Evolutionary conservation across 306 rosid genomes (phyloP).

Genomic region (Psophocarpus tetragonolobus): DNA sequence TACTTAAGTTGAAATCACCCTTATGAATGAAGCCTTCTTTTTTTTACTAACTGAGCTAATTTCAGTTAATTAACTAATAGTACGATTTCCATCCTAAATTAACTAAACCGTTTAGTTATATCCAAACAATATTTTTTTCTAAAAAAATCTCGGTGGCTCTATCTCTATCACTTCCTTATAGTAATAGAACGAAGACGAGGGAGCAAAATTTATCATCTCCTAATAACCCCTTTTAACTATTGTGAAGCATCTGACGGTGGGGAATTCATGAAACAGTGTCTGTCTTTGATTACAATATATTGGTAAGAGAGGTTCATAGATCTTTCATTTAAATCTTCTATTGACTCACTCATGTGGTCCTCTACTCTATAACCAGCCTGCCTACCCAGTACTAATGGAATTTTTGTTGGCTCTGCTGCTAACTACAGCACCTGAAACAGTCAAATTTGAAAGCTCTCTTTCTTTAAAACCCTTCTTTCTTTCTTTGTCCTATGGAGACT

Average conservation of each 20-base stretch:
- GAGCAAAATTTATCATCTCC: background rate
- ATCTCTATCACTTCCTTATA: constrained; percentile 13
- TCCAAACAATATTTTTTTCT: background rate
- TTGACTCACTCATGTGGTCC: constrained; percentile 30
- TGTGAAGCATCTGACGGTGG: constrained; percentile 42
- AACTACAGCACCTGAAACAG: constrained; percentile 35
- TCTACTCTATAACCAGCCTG: background rate
- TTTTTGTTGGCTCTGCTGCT: constrained; percentile 34
- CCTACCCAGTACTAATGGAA: constrained; percentile 18
- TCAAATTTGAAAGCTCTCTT: constrained; percentile 27
- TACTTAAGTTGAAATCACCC: constrained; percentile 16
- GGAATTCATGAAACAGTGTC: constrained; percentile 24
- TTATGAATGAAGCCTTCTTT: too few species aligned
- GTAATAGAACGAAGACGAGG: background rate
- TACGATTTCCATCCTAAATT: background rate
- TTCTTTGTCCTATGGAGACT: background rate
- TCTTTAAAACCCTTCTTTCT: constrained; percentile 15
- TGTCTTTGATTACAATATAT: background rate
- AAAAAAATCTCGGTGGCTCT: constrained; percentile 1
- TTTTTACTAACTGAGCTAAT: background rate
- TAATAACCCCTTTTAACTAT: background rate
- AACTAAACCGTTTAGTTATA: constrained; percentile 5
- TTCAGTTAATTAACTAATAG: constrained; percentile 4
- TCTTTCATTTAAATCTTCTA: constrained; percentile 25
- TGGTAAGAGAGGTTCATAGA: background rate